Evolutionary conservation across 768 basidiomycete species (phyloP), one percentile per base, ranked within the genome.

Genomic region (Ramaria rubella): DNA sequence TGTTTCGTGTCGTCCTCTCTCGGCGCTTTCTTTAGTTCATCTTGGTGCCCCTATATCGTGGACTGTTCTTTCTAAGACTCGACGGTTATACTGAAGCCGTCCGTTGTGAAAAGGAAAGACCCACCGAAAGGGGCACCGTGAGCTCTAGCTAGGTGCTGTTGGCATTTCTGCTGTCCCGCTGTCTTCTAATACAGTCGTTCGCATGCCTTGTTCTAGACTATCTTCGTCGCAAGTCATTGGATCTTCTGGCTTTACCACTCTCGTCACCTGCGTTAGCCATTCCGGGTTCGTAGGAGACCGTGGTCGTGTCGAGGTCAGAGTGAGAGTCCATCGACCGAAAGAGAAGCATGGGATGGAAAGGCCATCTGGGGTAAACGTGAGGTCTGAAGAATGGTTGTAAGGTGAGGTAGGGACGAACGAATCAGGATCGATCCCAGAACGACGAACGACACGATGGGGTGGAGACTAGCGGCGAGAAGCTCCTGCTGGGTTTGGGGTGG

Each of bases 401-500:
- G 17, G 34, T 8, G 8, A 30, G 33, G 14, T 50, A 14, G 33
- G 9, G 55, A 67, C 85, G 63, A 68, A 90, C 89, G 90, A 51
- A 84, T 78, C 62, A 95, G 71, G 63, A 96, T 92, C 2, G 93
- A 96, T 4, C 82, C 77, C 1, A 97, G 75, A 2, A 97, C 92
- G 48, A 94, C 71, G 67, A 95, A 97, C 6, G 88, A 77, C 0
- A 94, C 89, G 48, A 97, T 85, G 1, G 92, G 89, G 61, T 91
- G 83, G 12, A 96, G 75, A 5, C 73, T 76, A 4, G 80, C 77
- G 0, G 85, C 80, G 19, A 97, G 77, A 17, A 85, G 61, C 60
- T 96, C 90, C 44, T 82, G 74, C 61, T 89, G 84, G 38, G 77
- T 78, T 52, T 74, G 70, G 0, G 90, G 87, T 0, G 90, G 86